phyloP scores from a whole-genome alignment of 106 monocot genomes.

The Narthecium ossifragum region DNA sequence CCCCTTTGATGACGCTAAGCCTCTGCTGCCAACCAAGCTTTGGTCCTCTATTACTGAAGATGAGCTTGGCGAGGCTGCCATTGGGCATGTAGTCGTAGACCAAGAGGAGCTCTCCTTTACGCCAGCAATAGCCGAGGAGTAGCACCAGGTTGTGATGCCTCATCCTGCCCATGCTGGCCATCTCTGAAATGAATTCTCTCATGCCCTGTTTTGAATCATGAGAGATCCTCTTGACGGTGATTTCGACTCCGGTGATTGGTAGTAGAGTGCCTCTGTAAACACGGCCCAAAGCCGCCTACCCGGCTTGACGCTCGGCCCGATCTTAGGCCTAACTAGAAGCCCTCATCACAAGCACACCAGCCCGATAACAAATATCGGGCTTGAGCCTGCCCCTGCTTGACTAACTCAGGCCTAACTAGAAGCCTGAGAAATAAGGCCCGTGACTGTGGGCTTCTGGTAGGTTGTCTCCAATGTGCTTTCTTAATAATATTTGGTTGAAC shows the following conservation, averaged over 20 bases:
- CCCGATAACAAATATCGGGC: too few species aligned
- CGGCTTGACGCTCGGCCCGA: too few species aligned
- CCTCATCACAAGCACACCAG: too few species aligned
- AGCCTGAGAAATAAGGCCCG: too few species aligned
- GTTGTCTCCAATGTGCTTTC: too few species aligned
- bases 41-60: background rate
- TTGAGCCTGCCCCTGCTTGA: too few species aligned
- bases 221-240: slow-evolving; percentile 23
- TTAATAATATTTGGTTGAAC: too few species aligned
- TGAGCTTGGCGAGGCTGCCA: slow-evolving; percentile 31
- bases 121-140: slow-evolving; percentile 22
- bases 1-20: background rate
- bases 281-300: slow-evolving; percentile 21
- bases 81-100: slow-evolving; percentile 35
- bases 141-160: slow-evolving; percentile 23
- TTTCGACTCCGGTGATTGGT: background rate
- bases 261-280: slow-evolving; percentile 28
- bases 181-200: slow-evolving; percentile 27
- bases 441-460: too few species aligned
- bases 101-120: slow-evolving; percentile 21
- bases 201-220: slow-evolving; percentile 13
- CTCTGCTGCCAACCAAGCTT: background rate
- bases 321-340: too few species aligned
- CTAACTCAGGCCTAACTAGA: too few species aligned
- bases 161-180: slow-evolving; percentile 14